Conservation (phyloP, 1,284 basidiomycete genomes). For the Puccinia brachypodii region DNA sequence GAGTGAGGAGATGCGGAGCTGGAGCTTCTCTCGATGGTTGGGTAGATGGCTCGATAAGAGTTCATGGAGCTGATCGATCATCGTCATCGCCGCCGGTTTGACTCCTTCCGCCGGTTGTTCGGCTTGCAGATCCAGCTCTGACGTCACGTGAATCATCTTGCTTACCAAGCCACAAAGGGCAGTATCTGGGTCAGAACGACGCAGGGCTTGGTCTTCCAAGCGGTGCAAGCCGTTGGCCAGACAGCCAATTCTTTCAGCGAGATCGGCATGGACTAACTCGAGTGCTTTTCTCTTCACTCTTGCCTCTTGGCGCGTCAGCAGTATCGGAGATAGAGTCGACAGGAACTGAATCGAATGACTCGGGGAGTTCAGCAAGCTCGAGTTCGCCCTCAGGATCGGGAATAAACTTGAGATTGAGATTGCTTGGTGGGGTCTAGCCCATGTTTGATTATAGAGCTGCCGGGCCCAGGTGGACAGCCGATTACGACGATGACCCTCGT, state of each 20-base stretch:
- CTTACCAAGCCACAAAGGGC: slow-evolving; percentile 13
- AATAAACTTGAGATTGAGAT: slow-evolving; percentile 12
- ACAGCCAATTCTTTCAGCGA: slow-evolving; percentile 27
- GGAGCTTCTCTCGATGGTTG: background rate
- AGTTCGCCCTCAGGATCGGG: background rate
- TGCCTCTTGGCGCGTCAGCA: slow-evolving; percentile 30
- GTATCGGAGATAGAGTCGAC: slow-evolving; percentile 24
- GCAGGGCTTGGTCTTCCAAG: slow-evolving; percentile 5
- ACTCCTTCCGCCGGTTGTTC: background rate
- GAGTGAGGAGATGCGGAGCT: background rate
- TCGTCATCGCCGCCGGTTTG: background rate
- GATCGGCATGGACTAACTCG: background rate
- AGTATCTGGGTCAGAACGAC: background rate
- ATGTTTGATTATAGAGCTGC: background rate
- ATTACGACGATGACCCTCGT: background rate
- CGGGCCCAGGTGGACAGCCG: background rate
- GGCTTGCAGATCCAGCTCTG: background rate
- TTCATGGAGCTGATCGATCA: slow-evolving; percentile 18
- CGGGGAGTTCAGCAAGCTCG: background rate
- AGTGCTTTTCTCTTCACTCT: slow-evolving; percentile 25
- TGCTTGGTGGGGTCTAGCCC: background rate
- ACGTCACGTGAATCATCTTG: background rate
- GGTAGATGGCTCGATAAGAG: slow-evolving; percentile 17
- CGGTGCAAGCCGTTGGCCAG: slow-evolving; percentile 4
- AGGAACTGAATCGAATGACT: background rate